phyloP scores from a whole-genome alignment of 2,329 filamentous ascomycete genomes.

The Colletotrichum abscissum region DNA sequence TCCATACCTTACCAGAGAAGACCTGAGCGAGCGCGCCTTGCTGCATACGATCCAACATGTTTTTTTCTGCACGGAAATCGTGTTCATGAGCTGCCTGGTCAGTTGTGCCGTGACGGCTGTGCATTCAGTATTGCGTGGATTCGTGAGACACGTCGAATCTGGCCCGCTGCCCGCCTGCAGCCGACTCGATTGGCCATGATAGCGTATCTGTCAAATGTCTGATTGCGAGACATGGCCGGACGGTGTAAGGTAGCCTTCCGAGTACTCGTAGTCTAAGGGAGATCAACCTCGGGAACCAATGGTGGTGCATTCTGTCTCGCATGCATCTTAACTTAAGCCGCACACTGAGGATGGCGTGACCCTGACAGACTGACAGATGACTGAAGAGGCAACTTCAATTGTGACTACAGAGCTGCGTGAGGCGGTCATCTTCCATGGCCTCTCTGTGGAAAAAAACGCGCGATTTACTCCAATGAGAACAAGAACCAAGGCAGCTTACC shows the following conservation, averaged over 20 bases:
- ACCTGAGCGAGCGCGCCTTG: background rate
- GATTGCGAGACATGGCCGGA: slow-evolving; percentile 11
- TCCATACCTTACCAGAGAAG: background rate
- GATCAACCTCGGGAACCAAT: slow-evolving; percentile 1
- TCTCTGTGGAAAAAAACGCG: background rate
- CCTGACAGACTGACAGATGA: background rate
- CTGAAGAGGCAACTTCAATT: background rate
- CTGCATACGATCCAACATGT: background rate
- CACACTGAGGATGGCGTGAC: background rate
- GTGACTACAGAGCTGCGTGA: background rate
- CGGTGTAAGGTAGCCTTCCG: background rate
- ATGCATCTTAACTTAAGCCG: background rate
- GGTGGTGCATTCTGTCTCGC: background rate
- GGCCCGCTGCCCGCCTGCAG: background rate
- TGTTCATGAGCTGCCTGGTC: background rate
- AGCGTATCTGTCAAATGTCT: slow-evolving; percentile 1
- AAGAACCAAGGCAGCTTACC: background rate
- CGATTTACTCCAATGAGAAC: background rate
- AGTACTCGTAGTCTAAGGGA: slow-evolving; percentile 14
- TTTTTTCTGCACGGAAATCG: background rate
- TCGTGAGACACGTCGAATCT: background rate
- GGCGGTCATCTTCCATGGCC: background rate
- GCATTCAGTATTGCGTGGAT: background rate
- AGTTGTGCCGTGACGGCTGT: background rate
- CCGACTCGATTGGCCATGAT: background rate